A percentile compares a stretch with the other conserved stretches of the same genome.
Evolutionary conservation across 2,329 filamentous ascomycete species (phyloP).

Genomic region (Sphaerulina populicola): DNA sequence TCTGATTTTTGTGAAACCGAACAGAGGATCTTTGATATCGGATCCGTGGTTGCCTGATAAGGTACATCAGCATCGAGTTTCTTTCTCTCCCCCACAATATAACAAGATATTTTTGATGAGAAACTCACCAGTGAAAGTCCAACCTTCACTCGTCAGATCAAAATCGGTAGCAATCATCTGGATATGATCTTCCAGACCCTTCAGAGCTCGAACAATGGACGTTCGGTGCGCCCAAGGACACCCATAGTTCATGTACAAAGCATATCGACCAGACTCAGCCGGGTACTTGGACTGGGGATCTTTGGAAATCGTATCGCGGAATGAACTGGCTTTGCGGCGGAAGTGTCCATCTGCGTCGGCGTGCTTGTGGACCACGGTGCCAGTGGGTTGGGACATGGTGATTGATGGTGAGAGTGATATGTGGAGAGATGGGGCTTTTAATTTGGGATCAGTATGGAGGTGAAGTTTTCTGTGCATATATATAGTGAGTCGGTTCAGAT

Average conservation of each 20-base stretch:
- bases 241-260: constrained; percentile 51
- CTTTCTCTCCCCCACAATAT: not conserved
- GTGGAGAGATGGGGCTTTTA: too few species aligned
- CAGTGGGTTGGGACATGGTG: not conserved
- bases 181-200: constrained; percentile 45
- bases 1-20: constrained; percentile 59
- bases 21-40: constrained; percentile 51
- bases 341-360: constrained; percentile 45
- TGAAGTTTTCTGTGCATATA: not conserved
- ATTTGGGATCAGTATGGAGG: not conserved
- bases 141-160: constrained; percentile 47
- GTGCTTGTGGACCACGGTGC: constrained; percentile 11
- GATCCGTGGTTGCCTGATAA: constrained; percentile 39
- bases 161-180: constrained; percentile 41
- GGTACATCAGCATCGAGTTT: too few species aligned
- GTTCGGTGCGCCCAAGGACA: constrained; percentile 56
- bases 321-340: constrained; percentile 46
- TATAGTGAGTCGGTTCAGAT: not conserved
- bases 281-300: constrained; percentile 47
- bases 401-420: not conserved
- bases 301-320: constrained; percentile 50
- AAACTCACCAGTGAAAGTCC: constrained; percentile 56
- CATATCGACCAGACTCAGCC: constrained; percentile 53
- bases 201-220: constrained; percentile 43
- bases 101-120: not conserved